Evolutionary conservation across 2,329 filamentous ascomycete genomes (phyloP).

Genomic region (Dactylellina leptospora): DNA sequence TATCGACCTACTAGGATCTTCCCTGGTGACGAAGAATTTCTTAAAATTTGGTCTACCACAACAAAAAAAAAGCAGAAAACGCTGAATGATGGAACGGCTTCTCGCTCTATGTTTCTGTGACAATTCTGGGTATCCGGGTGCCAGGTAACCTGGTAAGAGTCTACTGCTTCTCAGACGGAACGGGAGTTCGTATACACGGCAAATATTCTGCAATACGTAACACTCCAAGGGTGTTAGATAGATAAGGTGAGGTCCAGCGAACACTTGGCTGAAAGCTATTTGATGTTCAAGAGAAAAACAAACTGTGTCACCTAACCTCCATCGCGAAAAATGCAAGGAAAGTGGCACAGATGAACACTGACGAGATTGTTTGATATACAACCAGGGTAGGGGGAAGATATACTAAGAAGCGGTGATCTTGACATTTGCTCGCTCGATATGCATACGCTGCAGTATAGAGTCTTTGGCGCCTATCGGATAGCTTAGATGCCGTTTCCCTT

Average conservation of each 20-base stretch:
- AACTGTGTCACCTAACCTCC: conserved; percentile 22
- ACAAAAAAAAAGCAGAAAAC: too few species aligned
- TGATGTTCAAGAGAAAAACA: too few species aligned
- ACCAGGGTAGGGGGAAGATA: not conserved
- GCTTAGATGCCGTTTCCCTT: not conserved
- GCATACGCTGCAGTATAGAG: not conserved
- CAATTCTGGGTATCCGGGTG: conserved; percentile 10
- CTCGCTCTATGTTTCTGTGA: conserved; percentile 31
- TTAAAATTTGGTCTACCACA: conserved; percentile 26
- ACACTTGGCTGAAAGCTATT: conserved; percentile 29
- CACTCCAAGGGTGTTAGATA: conserved; percentile 16
- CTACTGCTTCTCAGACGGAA: not conserved
- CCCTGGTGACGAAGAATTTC: conserved; percentile 22
- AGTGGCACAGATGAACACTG: conserved; percentile 13
- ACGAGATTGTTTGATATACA: not conserved
- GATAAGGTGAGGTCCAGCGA: conserved; percentile 5
- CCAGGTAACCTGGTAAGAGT: conserved; percentile 10
- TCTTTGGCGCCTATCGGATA: not conserved
- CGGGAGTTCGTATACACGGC: conserved; percentile 12
- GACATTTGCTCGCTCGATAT: conserved; percentile 13
- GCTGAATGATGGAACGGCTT: too few species aligned
- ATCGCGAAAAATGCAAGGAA: conserved; percentile 26
- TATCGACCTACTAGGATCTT: conserved; percentile 35
- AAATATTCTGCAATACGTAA: conserved; percentile 30
- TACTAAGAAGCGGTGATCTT: conserved; percentile 1